Evolutionary conservation across 352 stramenopile species (phyloP), one percentile per base, ranked within the genome.

Genomic region (Phytophthora sansomeana): DNA sequence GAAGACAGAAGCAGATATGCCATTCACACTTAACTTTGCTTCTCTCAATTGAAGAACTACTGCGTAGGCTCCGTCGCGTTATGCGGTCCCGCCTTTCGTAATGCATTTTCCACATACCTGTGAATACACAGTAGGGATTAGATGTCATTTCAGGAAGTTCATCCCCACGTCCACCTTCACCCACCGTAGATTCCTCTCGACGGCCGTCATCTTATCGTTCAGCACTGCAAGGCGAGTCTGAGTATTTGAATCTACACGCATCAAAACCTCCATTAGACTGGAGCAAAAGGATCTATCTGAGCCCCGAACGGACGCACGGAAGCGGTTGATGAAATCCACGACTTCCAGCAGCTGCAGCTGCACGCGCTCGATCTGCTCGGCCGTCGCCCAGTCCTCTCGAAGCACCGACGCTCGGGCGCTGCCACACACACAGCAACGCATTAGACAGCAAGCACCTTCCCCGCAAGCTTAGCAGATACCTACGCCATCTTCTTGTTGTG

Each of bases 321-420:
- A 89, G 46, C 66, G 70, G 56, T 89, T 89, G 60, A 91, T 72
- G 56, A 81, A 84, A 44, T 89, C 78, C 35, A 89, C 76, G 19
- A 91, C 60, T 38, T 88, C 70, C 16, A 87, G 59, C 44, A 91
- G 66, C 50, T 86, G 73, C 5, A 87, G 55, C 26, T 89, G 78
- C 44, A 88, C 73, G 6, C 58, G 48, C 30, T 87, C 78, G 28
- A 83, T 75, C 42, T 74, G 67, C 50, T 82, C 78, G 3, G 70
- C 67, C 13, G 63, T 71, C n/a, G 78, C 65, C 82, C 82, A 91
- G 67, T 89, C 80, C 47, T 85, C 74, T 2, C 69, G 70, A n/a
- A 91, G 51, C 14, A 84, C 67, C 41, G 58, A 29, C 17, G 70
- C 67, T 16, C 68, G 62, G 8, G 71, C 19, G 33, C 72, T 78